Percentiles rank a stretch among this genome's conserved stretches.
These are phyloP conservation scores for Moesziomyces sp. DNA, from an alignment of 1,284 basidiomycete genomes.

Conservation along the genomic window DNA sequence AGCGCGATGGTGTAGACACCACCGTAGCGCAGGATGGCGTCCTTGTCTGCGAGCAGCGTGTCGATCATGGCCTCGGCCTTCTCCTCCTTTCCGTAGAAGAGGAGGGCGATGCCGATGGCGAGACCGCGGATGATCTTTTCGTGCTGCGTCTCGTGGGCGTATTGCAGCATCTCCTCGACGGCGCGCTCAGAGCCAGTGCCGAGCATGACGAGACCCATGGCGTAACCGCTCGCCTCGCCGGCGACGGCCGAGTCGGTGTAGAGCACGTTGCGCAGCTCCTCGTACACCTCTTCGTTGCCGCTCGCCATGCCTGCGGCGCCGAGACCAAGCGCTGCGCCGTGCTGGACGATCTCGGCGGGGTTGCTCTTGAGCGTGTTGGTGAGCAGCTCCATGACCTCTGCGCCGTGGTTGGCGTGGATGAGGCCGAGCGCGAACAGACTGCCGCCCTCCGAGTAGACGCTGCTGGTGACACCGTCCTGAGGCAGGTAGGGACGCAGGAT, in stretches of 20 bases:
- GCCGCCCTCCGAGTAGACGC: conserved; percentile 67
- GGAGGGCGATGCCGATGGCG: conserved; percentile 65
- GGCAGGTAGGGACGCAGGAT: conserved; percentile 66
- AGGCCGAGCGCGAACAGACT: conserved; percentile 66
- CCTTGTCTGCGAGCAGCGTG: conserved; percentile 64
- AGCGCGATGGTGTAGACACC: conserved; percentile 67
- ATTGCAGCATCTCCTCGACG: conserved; percentile 67
- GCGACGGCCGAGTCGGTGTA: conserved; percentile 66
- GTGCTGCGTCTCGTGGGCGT: conserved; percentile 68
- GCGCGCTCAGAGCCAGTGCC: conserved; percentile 64
- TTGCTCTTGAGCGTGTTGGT: conserved; percentile 66
- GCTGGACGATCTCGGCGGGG: conserved; percentile 65
- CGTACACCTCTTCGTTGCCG: conserved; percentile 66
- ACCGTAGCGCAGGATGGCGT: conserved; percentile 66
- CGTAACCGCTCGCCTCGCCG: conserved; percentile 67
- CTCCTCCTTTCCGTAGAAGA: conserved; percentile 67
- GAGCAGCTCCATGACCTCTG: conserved; percentile 64
- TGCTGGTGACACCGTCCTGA: conserved; percentile 60
- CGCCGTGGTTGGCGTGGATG: conserved; percentile 67
- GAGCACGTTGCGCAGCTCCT: conserved; percentile 65
- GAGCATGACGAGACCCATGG: conserved; percentile 67
- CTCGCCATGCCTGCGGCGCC: conserved; percentile 68
- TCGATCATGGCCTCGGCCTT: conserved; percentile 65
- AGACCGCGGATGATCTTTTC: conserved; percentile 68
- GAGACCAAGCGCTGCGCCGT: conserved; percentile 67